Evolutionary conservation across 2,329 filamentous ascomycete genomes (phyloP).

Genomic region (Fusarium sp.): DNA sequence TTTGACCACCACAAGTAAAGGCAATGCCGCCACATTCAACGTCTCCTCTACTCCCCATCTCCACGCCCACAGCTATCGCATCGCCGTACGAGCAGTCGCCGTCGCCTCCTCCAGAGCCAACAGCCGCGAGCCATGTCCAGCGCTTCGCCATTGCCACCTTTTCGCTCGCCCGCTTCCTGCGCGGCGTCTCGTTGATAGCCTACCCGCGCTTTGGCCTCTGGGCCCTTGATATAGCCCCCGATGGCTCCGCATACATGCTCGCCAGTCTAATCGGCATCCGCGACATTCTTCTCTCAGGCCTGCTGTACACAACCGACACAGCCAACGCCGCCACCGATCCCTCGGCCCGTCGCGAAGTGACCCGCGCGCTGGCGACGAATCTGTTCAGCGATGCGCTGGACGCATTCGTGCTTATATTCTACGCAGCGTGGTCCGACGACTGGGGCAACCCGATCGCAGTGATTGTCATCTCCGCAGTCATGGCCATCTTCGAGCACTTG

Average conservation of each 20-base stretch:
- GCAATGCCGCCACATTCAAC: constrained; percentile 39
- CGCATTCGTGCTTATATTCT: constrained; percentile 53
- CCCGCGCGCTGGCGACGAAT: constrained; percentile 50
- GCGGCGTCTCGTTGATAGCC: constrained; percentile 49
- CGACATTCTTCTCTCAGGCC: constrained; percentile 50
- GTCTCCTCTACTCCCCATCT: constrained; percentile 48
- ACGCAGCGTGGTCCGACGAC: constrained; percentile 50
- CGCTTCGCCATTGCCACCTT: constrained; percentile 45
- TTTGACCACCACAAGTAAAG: constrained; percentile 5
- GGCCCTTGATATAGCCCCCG: constrained; percentile 49
- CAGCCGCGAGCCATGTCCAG: constrained; percentile 39
- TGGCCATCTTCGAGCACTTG: constrained; percentile 52
- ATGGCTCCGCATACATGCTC: constrained; percentile 49
- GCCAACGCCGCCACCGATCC: constrained; percentile 22
- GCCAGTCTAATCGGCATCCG: constrained; percentile 51
- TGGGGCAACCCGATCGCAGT: constrained; percentile 49
- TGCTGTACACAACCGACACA: constrained; percentile 48
- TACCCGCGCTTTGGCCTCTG: constrained; percentile 50
- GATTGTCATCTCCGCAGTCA: constrained; percentile 49
- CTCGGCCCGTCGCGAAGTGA: constrained; percentile 46
- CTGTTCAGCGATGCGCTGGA: constrained; percentile 53
- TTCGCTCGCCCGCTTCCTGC: constrained; percentile 46
- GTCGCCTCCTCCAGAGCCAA: constrained; percentile 25
- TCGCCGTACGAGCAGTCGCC: constrained; percentile 17
- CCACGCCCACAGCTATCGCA: constrained; percentile 41